Base-by-base conservation (phyloP, 805 yeast species). In the Candida ipomoeae region DNA sequence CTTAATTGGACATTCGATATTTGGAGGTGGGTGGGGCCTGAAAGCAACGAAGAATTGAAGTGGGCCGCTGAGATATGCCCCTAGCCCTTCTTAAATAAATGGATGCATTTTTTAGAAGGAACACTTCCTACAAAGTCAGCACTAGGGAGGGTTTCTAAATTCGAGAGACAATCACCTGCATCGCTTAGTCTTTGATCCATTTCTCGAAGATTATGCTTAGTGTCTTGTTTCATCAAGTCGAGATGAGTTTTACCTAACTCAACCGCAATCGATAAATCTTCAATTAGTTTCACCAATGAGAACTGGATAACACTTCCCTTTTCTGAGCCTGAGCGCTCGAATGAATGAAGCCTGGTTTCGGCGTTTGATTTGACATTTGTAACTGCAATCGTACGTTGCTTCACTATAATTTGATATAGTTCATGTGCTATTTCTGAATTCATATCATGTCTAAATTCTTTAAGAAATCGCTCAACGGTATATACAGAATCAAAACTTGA, bases 1-100 rank as follows among this genome's bases (percentile, higher is more conserved):
- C 71, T 94, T 52, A 94, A 94, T 64, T 94, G 97, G 82, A 87
- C 84, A 37, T 94, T 83, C 62, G 95, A 90, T 52, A 86, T 82
- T 0, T 89, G 91, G 82, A 79, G 76, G 58, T 86, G 90, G 89
- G 54, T 79, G 5, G 82, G 80, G 10, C 44, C 56, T 13, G 40
- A 42, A 21, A 32, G 45, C 45, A 34, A 20, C 15, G 38, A 42
- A 20, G 45, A 42, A 11, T 20, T 42, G 10, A n/a, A 32, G 20
- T 42, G 45, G 45, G 38, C 37, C 15, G 17, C 32, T 6, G 38
- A 18, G 34, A 18, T 42, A 33, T 33, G 31, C 20, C 45, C 45
- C 38, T 42, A 42, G 20, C 11, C 33, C 4, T 42, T 5, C 18
- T 42, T 29, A 37, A 42, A 42, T 37, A 33, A 20, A n/a, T 42